Base-by-base conservation (phyloP, 345 rosid species). In the Populus simonii region DNA sequence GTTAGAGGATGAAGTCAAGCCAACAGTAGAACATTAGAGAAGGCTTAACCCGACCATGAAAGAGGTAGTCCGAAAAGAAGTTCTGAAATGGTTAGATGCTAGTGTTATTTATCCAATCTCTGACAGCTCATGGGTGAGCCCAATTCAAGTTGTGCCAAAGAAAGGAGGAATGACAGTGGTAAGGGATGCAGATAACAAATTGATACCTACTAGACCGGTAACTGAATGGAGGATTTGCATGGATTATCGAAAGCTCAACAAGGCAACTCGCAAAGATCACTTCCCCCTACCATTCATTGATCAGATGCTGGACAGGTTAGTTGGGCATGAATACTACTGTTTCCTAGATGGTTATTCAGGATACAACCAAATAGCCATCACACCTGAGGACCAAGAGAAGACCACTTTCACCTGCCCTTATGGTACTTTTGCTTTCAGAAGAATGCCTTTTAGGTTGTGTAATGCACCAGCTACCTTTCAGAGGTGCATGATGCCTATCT, bases 351-450 rank as follows among this genome's bases (percentile, higher is more conserved):
- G 72, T 1, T 39, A 11, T 43, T 69, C 53, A 0, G 1, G 51
- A 25, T 71, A 71, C 33, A 8, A 78, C n/a, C 66, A 78, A 9
- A 63, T 62, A 1, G 22, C 2, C 23, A 53, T 15, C 0, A n/a
- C 70, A 17, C n/a, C 0, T 7, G 6, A 66, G 3, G 70, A 66
- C n/a, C 23, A 66, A 2, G 70, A 66, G 5, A 66, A 78, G 22
- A 78, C 49, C 22, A 78, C 71, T 5, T 62, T 78, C 27, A 71
- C 38, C 0, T 77, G 41, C 9, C 74, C 31, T 6, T 55, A n/a
- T 39, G 45, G 74, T 0, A 77, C 41, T 1, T 77, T 77, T 31
- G 69, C 68, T 6, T 76, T 9, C 11, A 39, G 0, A 39, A 39
- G 43, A 39, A 39, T 39, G 43, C 43, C 3, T 39, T 39, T 39